Base-by-base conservation (phyloP, 352 stramenopile species). In the Detonula confervacea region DNA sequence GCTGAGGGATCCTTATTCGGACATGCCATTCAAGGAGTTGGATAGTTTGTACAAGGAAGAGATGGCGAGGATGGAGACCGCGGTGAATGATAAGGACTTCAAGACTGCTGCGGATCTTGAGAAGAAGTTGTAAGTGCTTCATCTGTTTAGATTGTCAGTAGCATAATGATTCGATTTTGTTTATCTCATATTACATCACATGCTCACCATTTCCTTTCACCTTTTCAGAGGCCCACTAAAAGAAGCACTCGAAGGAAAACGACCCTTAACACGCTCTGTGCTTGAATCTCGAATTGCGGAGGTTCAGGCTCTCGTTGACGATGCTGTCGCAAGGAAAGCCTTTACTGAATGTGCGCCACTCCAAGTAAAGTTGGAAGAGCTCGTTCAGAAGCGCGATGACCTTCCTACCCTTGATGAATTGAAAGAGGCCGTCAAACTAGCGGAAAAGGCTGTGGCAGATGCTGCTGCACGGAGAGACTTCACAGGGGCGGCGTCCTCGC, bases 401-500 rank as follows among this genome's bases (percentile, higher is more conserved):
- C 73, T 90, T 16, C 88, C 88, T 61, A 93, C 85, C 25, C 65
- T 92, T n/a, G 80, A 90, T 6, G 91, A 95, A 61, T 61, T 94
- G 8, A 81, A 86, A 57, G 69, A 87, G 29, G 80, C 74, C 46
- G 80, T 94, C n/a, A 49, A 27, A 46, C 54, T 59, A 55, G 82
- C 82, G 7, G 82, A 94, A 70, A 68, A 77, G 57, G 72, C 63
- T 47, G 80, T 93, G 35, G 78, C 86, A 9, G 67, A 76, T 47
- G 88, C 87, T 46, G 83, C 77, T 22, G 69, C 80, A 54, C 80
- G 80, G 20, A 77, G 87, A 30, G 82, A 94, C 54, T 94, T 94
- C 70, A 42, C 80, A 56, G 69, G 51, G 27, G 90, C 90, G n/a
- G 87, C 87, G 20, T 73, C 73, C 24, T 57, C 59, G 35, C 87